Evolutionary conservation across 208 protist species (phyloP), one percentile per base, ranked within the genome.

Genomic region (Leishmania turanica): DNA sequence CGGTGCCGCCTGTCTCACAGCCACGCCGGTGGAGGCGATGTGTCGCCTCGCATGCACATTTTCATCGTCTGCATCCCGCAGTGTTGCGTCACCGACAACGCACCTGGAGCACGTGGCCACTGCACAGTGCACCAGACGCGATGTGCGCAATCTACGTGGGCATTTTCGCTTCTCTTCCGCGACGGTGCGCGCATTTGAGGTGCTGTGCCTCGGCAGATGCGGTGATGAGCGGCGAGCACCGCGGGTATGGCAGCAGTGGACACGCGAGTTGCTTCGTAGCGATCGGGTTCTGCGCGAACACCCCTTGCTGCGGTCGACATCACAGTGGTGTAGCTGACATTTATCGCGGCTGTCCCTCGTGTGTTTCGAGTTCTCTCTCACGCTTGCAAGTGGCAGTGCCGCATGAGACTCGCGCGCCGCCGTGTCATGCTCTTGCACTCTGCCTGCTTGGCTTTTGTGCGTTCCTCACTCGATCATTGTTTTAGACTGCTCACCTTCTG

Each of bases 231-330:
- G 58, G 49, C 82, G 82, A 6, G 3, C n/a, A 54, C 77, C 73
- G n/a, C 56, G 71, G 47, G 82, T 86, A 78, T 86, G 82, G 82
- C 66, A 82, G 49, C 54, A 71, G 24, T 86, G 82, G 82, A 72
- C 80, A 75, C 82, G 42, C 3, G 82, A 81, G 47, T 21, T 86
- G 56, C 54, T 60, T 6, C 45, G 45, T 4, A 42, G n/a, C 7
- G 78, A 86, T 72, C 34, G 34, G n/a, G 24, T 37, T 6, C 56
- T 77, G 72, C 72, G 51, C 31, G n/a, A 76, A 27, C 72, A 58
- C 11, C 49, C 72, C 0, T 62, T 62, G 9, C n/a, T 62, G 3
- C 72, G 49, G 72, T 62, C 34, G 51, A 42, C 34, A 45, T 73
- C 34, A 31, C 37, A 19, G 45, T 73, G 45, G 51, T 21, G 37